Evolutionary conservation across 169 alveolate species (phyloP).

Genomic region (Besnoitia besnoiti): DNA sequence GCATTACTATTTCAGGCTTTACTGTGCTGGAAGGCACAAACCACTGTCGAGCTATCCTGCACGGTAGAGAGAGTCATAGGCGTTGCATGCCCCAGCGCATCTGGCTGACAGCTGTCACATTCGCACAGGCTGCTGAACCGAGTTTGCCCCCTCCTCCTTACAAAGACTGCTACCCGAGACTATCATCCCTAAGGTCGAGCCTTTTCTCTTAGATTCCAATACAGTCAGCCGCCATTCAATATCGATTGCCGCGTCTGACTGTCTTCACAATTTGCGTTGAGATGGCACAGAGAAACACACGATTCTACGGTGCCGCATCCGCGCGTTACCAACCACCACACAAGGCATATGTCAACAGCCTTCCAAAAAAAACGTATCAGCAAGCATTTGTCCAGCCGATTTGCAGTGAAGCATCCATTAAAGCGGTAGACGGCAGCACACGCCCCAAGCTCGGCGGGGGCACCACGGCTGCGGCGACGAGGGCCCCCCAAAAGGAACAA

Average conservation of each 20-base stretch:
- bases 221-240: no score
- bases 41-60: no score
- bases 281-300: background rate
- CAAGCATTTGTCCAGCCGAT: background rate
- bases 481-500: background rate
- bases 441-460: background rate
- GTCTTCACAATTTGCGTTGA: no score
- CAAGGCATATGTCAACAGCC: background rate
- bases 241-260: no score
- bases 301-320: background rate
- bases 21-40: no score
- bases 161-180: background rate
- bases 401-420: background rate
- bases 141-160: background rate
- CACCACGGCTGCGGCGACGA: background rate
- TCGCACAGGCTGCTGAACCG: background rate
- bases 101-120: background rate
- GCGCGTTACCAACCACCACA: background rate
- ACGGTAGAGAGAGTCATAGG: no score
- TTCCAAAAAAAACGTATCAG: background rate
- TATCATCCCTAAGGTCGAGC: background rate
- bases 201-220: no score
- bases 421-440: background rate
- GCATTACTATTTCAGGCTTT: no score
- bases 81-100: slow-evolving; percentile 1